phyloP scores from a whole-genome alignment of 176 grass and related monocot species.

The Saccharum officinarum region DNA sequence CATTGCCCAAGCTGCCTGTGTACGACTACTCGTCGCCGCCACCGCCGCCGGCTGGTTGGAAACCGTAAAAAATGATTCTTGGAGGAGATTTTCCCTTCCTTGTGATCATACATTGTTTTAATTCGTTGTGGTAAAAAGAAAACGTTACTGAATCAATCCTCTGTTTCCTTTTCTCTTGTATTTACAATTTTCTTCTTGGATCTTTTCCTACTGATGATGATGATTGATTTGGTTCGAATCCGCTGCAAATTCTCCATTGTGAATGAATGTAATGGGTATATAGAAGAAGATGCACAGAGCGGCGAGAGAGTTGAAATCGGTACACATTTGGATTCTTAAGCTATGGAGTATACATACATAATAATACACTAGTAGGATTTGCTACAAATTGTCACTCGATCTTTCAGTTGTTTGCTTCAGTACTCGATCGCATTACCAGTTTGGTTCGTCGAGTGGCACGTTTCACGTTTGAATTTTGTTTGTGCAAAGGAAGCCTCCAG shows the following conservation, averaged over 20 bases:
- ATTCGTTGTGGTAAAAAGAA: constrained; percentile 38
- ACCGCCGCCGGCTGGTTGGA: constrained; percentile 23
- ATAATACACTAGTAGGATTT: neutral
- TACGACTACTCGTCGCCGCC: constrained; percentile 70
- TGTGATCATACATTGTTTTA: constrained; percentile 30
- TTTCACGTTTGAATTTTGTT: neutral
- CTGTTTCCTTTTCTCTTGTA: neutral
- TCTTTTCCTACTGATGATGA: neutral
- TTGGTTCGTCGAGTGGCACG: neutral
- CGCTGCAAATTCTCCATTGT: neutral
- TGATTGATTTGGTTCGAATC: constrained; percentile 22
- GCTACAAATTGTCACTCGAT: neutral
- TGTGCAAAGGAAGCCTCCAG: neutral
- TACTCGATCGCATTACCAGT: neutral
- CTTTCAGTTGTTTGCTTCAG: neutral
- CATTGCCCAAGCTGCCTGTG: constrained; percentile 32
- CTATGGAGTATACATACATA: neutral
- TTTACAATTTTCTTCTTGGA: neutral
- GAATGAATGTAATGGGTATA: constrained; percentile 3
- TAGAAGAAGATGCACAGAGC: neutral
- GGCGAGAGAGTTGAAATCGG: constrained; percentile 2
- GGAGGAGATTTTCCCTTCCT: neutral
- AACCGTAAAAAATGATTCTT: constrained; percentile 46
- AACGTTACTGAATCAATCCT: constrained; percentile 16
- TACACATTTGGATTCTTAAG: neutral